These are phyloP conservation scores for Corchorus olitorius DNA, from an alignment of 345 rosid species.

Conservation along the genomic window DNA sequence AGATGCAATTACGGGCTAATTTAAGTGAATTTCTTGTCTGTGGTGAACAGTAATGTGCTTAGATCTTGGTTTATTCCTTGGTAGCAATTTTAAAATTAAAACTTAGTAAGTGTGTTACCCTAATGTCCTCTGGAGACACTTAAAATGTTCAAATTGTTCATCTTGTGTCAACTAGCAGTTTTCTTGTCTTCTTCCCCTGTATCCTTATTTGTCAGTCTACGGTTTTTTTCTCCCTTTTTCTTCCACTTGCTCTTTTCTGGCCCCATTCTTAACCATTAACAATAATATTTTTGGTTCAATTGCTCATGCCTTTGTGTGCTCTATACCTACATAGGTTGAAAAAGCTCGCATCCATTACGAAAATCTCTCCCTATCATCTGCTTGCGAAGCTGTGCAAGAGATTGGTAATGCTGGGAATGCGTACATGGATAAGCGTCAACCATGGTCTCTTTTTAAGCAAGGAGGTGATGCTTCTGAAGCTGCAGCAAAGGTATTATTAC, in stretches of 20 bases:
- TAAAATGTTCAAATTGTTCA: not conserved
- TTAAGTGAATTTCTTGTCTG: not conserved
- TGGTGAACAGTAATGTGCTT: not conserved
- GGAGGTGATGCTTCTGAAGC: slow-evolving; percentile 79
- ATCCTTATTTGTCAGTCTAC: not conserved
- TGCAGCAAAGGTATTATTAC: slow-evolving; percentile 74
- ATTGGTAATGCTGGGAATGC: slow-evolving; percentile 88
- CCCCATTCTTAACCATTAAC: not conserved
- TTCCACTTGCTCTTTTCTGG: too few species aligned
- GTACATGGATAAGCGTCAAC: slow-evolving; percentile 80
- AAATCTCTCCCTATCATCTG: slow-evolving; percentile 66
- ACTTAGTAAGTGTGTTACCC: not conserved
- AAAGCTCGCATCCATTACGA: slow-evolving; percentile 67
- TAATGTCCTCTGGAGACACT: not conserved
- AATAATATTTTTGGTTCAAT: not conserved
- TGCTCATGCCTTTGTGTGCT: not conserved
- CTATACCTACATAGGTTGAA: slow-evolving; percentile 50
- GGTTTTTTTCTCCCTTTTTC: not conserved
- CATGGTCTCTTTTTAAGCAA: slow-evolving; percentile 90
- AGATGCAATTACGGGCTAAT: not conserved
- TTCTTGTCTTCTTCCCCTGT: not conserved
- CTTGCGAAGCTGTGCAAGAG: slow-evolving; percentile 85
- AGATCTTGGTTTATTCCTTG: not conserved
- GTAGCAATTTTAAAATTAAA: not conserved
- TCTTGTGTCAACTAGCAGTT: not conserved